Conservation (phyloP, 1,139 yeast genomes). For the Pichia sp. region DNA sequence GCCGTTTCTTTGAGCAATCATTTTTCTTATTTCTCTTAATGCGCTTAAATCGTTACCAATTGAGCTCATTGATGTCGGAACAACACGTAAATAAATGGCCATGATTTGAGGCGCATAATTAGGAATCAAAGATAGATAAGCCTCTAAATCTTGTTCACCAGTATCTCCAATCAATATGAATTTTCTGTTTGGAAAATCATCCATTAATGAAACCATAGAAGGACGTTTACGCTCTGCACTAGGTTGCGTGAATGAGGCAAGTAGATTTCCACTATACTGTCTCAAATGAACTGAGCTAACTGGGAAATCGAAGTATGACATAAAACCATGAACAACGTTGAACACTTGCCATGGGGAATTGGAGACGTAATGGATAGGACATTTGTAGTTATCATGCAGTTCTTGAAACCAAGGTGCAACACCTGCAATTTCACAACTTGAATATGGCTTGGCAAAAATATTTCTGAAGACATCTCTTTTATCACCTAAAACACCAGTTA, state of each 20-base stretch:
- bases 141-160: slow-evolving; percentile 94
- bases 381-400: slow-evolving; percentile 32
- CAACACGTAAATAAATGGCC: slow-evolving; percentile 81
- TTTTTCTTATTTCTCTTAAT: slow-evolving; percentile 36
- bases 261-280: slow-evolving; percentile 78
- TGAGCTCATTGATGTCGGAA: slow-evolving; percentile 65
- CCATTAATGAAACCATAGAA: slow-evolving; percentile 60
- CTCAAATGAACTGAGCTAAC: slow-evolving; percentile 78
- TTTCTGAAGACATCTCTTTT: slow-evolving; percentile 79
- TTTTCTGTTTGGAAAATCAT: slow-evolving; percentile 73
- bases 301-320: slow-evolving; percentile 60
- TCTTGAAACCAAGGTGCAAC: slow-evolving; percentile 68
- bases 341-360: slow-evolving; percentile 94
- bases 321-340: slow-evolving; percentile 60
- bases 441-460: slow-evolving; percentile 64
- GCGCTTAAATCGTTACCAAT: slow-evolving; percentile 42
- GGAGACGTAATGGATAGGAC: slow-evolving; percentile 81
- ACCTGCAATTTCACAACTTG: slow-evolving; percentile 68
- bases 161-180: slow-evolving; percentile 92
- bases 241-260: slow-evolving; percentile 83
- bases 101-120: slow-evolving; percentile 59
- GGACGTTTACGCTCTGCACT: slow-evolving; percentile 76
- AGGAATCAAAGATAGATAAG: slow-evolving; percentile 72
- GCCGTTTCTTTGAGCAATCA: slow-evolving; percentile 21
- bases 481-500: slow-evolving; percentile 88